Evolutionary conservation across 306 rosid genomes (phyloP).

Genomic region (Sindora glabra): DNA sequence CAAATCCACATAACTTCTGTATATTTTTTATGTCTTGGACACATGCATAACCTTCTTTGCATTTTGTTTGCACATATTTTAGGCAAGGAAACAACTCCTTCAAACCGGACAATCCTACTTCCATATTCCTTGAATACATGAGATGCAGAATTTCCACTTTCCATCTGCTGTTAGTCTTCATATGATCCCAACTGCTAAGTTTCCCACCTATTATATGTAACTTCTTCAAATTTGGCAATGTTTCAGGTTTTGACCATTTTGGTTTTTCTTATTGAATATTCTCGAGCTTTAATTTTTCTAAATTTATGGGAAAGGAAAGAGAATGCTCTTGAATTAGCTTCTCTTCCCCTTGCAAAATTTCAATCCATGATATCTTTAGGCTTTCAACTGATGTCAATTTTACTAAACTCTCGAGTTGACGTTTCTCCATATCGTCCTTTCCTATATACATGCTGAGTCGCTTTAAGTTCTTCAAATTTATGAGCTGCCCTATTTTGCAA

Average conservation of each 20-base stretch:
- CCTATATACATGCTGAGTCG: slow-evolving; percentile 6
- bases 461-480: background rate
- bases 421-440: background rate
- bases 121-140: background rate
- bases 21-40: too few relatives aligned
- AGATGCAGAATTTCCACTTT: background rate
- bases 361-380: slow-evolving; percentile 17
- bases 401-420: background rate
- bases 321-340: background rate
- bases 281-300: background rate
- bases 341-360: background rate
- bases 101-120: background rate
- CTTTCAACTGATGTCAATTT: background rate
- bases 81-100: background rate
- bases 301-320: background rate
- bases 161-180: background rate
- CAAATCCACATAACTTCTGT: too few relatives aligned
- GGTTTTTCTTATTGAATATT: background rate
- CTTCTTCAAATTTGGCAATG: background rate
- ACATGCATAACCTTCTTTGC: too few relatives aligned
- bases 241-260: background rate
- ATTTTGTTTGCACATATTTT: too few relatives aligned
- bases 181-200: background rate
- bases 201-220: background rate
- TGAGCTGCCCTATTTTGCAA: background rate